phyloP scores from a whole-genome alignment of 1,284 basidiomycete genomes.

The Malassezia vespertilionis region DNA sequence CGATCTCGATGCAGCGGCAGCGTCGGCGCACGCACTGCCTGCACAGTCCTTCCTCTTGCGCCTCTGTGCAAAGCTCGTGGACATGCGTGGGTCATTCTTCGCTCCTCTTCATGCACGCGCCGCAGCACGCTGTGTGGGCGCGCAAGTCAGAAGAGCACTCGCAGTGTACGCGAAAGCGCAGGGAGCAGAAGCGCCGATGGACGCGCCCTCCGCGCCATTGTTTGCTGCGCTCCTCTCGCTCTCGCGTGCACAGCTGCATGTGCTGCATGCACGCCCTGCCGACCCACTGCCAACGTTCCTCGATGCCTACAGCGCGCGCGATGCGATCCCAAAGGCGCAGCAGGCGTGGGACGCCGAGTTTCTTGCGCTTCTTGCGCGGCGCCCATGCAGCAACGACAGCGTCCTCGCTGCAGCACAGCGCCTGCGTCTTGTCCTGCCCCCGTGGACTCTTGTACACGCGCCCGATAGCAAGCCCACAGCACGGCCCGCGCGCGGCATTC shows the following conservation, averaged over 20 bases:
- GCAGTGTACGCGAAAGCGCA: neutral
- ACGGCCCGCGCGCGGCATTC: neutral
- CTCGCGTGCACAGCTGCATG: neutral
- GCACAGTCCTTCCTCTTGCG: neutral
- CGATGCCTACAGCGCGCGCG: neutral
- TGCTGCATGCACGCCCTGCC: neutral
- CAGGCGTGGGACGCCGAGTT: neutral
- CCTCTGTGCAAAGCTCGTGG: neutral
- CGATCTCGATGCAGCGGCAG: neutral
- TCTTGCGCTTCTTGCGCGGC: neutral
- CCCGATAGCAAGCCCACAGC: neutral
- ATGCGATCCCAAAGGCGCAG: too few species aligned
- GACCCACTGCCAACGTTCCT: neutral
- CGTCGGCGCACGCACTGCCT: neutral
- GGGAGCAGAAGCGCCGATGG: neutral
- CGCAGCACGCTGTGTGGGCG: neutral
- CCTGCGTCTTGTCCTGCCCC: slow-evolving; percentile 2
- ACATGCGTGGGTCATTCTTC: too few species aligned
- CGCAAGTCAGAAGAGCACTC: neutral
- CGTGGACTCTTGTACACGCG: neutral
- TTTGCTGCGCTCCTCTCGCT: neutral
- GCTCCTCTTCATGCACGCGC: neutral
- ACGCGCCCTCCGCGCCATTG: neutral
- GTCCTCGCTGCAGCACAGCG: neutral
- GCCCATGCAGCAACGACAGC: neutral